A percentile compares a stretch with the other conserved stretches of the same genome.
phyloP scores from a whole-genome alignment of 352 stramenopile species.

The Phytophthora uliginosa region DNA sequence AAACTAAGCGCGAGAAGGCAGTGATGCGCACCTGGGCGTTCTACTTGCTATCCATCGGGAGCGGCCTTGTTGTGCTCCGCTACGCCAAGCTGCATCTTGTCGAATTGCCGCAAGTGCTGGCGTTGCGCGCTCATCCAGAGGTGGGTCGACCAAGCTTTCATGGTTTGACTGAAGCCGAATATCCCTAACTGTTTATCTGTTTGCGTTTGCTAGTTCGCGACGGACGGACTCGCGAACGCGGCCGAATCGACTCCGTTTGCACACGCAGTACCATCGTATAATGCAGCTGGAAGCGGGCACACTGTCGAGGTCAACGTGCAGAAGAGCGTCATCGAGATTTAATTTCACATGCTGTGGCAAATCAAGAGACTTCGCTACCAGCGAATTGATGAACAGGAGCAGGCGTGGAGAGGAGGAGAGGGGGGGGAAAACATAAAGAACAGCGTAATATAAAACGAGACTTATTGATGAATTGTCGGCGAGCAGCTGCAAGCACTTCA shows the following conservation, averaged over 20 bases:
- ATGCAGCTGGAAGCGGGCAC: constrained; percentile 15
- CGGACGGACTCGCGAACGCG: constrained; percentile 38
- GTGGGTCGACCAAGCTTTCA: constrained; percentile 35
- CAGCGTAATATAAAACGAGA: constrained; percentile 1
- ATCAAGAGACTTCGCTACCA: not conserved
- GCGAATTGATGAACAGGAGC: not conserved
- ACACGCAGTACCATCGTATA: constrained; percentile 60
- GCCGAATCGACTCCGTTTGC: constrained; percentile 73
- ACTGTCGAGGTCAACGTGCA: constrained; percentile 28
- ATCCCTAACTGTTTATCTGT: not conserved
- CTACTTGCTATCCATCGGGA: constrained; percentile 67
- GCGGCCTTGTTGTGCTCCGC: constrained; percentile 71
- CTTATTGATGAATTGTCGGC: not conserved
- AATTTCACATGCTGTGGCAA: not conserved
- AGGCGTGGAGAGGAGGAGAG: not conserved
- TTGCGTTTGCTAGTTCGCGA: constrained; percentile 57
- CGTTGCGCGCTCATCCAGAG: constrained; percentile 70
- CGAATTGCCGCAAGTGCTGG: constrained; percentile 76
- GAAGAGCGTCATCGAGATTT: constrained; percentile 25
- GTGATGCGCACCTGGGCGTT: constrained; percentile 60
- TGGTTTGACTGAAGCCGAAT: not conserved
- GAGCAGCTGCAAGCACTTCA: not conserved
- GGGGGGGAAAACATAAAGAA: not conserved
- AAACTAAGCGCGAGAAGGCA: constrained; percentile 40
- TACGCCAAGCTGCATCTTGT: constrained; percentile 81